Evolutionary conservation across 208 protist species (phyloP), one percentile per base, ranked within the genome.

Genomic region (Leishmania tarentolae): DNA sequence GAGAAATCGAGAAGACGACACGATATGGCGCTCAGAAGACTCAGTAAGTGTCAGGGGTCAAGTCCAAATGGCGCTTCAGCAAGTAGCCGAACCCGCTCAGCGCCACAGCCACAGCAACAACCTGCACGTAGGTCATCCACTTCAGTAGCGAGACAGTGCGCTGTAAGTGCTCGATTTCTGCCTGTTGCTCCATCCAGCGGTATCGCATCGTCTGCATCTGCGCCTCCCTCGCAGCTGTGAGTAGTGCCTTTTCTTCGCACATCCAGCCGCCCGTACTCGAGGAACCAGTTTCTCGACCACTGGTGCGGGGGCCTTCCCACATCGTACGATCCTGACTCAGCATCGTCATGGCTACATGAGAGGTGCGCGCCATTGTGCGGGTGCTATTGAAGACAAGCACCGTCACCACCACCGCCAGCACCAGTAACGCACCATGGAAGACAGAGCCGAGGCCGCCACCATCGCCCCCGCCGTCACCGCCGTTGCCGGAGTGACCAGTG

Each of bases 121-220:
- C 72, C 81, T 93, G 86, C 44, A 93, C 71, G 31, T 86, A 77
- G 28, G 61, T 78, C 57, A 93, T 83, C 83, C 84, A 89, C 86
- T 88, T 91, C 61, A 94, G 63, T 35, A 84, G 85, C n/a, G 66
- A 78, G 68, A 95, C 82, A 28, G 75, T 92, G 19, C 70, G 57
- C 76, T 96, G 87, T n/a, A 96, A 52, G 37, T 78, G 63, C 13
- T 75, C 69, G 57, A 96, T 87, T 50, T 83, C 71, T n/a, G 80
- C 81, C 42, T 88, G 90, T 75, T 95, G 91, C 83, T 96, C 91
- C 75, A 96, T 78, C 89, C 88, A 96, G 69, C 91, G 93, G 72
- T 92, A 92, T 40, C 93, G 90, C 57, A 96, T 79, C 40, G 89
- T 93, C 82, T 95, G 91, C 57, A 96, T 87, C 78, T 95, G 90